phyloP scores from a whole-genome alignment of 441 rosid species.

The Erodium chrysanthum region DNA sequence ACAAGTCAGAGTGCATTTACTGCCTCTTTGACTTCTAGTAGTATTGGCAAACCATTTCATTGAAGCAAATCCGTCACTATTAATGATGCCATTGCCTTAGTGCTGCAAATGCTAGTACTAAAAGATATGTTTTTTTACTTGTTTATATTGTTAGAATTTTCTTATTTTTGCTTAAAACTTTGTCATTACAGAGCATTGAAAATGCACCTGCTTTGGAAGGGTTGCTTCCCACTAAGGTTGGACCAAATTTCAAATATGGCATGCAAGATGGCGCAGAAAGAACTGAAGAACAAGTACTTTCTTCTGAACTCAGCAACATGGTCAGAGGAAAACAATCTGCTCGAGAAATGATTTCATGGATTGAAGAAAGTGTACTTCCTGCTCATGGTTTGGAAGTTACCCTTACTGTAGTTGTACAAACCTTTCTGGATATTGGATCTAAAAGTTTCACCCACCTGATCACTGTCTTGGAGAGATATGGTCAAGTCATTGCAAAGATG shows the following conservation, averaged over 20 bases:
- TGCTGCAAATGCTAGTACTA: neutral
- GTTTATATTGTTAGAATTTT: neutral
- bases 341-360: slow-evolving; percentile 71
- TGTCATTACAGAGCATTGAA: slow-evolving; percentile 66
- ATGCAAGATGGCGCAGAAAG: slow-evolving; percentile 59
- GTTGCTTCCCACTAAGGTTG: slow-evolving; percentile 81
- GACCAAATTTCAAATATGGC: slow-evolving; percentile 58
- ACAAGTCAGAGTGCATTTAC: neutral
- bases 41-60: neutral
- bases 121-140: neutral
- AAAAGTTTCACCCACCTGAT: slow-evolving; percentile 97
- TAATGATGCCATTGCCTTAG: neutral
- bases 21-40: neutral
- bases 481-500: slow-evolving; percentile 65
- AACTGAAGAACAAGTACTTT: slow-evolving; percentile 59
- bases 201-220: slow-evolving; percentile 79
- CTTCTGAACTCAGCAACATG: slow-evolving; percentile 66
- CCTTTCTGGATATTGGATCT: slow-evolving; percentile 87
- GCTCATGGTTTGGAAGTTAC: slow-evolving; percentile 61
- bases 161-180: slow-evolving; percentile 11
- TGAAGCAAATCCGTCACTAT: neutral
- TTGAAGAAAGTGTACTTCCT: slow-evolving; percentile 66
- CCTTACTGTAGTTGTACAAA: slow-evolving; percentile 62
- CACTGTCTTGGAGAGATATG: slow-evolving; percentile 89
- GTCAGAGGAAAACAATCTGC: slow-evolving; percentile 79